Percentiles rank a stretch among this genome's conserved stretches.
Evolutionary conservation across 768 basidiomycete species (phyloP).

Genomic region (Mycena pura): DNA sequence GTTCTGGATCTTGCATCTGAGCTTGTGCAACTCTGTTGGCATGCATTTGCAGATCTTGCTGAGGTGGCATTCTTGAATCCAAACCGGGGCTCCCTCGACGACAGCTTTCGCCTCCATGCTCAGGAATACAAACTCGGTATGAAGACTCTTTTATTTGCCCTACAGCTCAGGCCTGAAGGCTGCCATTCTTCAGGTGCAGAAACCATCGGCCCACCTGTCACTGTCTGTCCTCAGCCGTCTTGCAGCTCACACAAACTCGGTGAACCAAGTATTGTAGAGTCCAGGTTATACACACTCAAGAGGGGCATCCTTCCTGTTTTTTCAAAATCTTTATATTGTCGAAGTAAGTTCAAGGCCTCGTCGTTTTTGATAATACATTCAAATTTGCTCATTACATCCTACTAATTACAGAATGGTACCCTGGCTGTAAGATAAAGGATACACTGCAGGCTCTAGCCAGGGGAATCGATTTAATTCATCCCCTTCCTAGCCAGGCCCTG

Average conservation of each 20-base stretch:
- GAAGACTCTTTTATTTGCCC: neutral
- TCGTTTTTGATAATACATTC: neutral
- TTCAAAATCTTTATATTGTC: slow-evolving; percentile 1
- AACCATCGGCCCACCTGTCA: neutral
- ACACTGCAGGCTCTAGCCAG: slow-evolving; percentile 1
- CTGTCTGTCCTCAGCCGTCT: neutral
- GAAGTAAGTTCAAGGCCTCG: neutral
- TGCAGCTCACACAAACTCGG: neutral
- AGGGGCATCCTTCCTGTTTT: neutral
- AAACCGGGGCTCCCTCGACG: neutral
- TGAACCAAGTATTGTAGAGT: neutral
- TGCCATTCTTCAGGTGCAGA: neutral
- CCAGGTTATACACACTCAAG: neutral
- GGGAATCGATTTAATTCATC: neutral
- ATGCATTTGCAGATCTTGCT: neutral
- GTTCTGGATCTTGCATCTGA: neutral
- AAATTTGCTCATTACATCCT: too few species aligned
- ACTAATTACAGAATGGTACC: too few species aligned
- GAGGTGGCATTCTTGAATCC: neutral
- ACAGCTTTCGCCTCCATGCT: neutral
- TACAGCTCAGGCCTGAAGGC: neutral
- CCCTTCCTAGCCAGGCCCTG: neutral
- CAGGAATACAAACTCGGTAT: neutral
- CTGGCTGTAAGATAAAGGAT: neutral
- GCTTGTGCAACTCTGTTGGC: neutral